phyloP scores from a whole-genome alignment of 1,284 basidiomycete species.

The Wallemia mellicola region DNA sequence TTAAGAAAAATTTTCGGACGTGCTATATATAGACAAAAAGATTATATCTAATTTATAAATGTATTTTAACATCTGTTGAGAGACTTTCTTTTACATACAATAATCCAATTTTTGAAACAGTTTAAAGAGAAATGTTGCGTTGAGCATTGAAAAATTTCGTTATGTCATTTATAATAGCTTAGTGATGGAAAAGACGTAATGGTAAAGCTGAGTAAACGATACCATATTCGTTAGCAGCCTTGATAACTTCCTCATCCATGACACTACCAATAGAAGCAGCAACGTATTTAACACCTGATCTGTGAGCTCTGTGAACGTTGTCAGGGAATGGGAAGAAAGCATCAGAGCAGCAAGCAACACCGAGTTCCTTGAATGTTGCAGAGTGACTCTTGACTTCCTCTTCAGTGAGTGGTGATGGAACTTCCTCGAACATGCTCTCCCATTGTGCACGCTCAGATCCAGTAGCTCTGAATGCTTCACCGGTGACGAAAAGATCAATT shows the following conservation, averaged over 20 bases:
- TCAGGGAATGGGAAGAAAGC: conserved; percentile 99
- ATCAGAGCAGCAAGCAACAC: conserved; percentile 75
- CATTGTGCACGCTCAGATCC: conserved; percentile 67
- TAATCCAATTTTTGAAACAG: background rate
- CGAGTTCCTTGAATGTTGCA: conserved; percentile 27
- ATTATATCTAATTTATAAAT: background rate
- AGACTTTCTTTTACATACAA: background rate
- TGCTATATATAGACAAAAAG: background rate
- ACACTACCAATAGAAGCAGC: conserved; percentile 86
- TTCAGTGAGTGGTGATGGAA: conserved; percentile 34
- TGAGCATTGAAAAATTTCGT: too few relatives aligned
- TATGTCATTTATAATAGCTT: too few relatives aligned
- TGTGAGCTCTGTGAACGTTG: conserved; percentile 75
- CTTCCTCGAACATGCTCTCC: conserved; percentile 57
- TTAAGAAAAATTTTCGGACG: background rate
- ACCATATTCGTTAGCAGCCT: conserved; percentile 63
- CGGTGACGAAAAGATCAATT: conserved; percentile 84
- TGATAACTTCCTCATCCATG: conserved; percentile 86
- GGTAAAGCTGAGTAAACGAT: conserved; percentile 68
- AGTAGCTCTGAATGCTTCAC: conserved; percentile 42
- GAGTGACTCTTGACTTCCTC: conserved; percentile 48
- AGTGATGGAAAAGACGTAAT: conserved; percentile 54
- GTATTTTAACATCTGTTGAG: background rate
- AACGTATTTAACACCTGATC: conserved; percentile 72
- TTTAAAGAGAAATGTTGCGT: too few relatives aligned